Base-by-base conservation (phyloP, 345 rosid genomes). In the Clarkia xantiana region DNA sequence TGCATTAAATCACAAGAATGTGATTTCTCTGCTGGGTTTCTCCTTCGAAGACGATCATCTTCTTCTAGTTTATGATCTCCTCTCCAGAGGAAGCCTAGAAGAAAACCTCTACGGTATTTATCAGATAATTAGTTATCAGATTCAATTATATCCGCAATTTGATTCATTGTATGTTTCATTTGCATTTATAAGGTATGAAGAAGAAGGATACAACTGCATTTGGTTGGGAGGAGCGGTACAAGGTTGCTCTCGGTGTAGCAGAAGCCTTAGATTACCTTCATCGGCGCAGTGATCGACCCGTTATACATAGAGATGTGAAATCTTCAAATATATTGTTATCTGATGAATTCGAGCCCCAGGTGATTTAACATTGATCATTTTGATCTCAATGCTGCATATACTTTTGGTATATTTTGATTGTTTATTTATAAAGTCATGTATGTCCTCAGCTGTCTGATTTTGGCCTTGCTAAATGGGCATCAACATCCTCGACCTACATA, bases 271-370 rank as follows among this genome's bases (percentile, higher is more conserved):
- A 74, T 58, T 82, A 84, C 73, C 83, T 93, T 8, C 99, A 93
- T 64, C 80, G 59, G 43, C 59, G 60, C 54, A 68, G 70, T 56
- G 75, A 72, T 10, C 82, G 64, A 48, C 78, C 79, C 0, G 81
- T 84, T 42, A 84, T 93, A 55, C 99, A 93, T 54, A 76, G 85
- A 66, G 99, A 93, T 72, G 94, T 93, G 49, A 93, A 93, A 76
- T 87, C 99, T 36, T 87, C 99, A 41, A 93, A 93, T 58, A 76
- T 93, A 67, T 72, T 93, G 57, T 60, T 91, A 29, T 80, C 84
- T 1, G 81, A 82, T 63, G 85, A 82, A 62, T 87, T 87, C 64
- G 95, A 87, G 72, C 94, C 99, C 18, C 86, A 91, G 94, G 97
- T 86, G 54, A 20, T 3, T 3, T 2, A 29, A 29, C 9, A n/a